These are phyloP conservation scores for Trapa incisa DNA, from an alignment of 345 rosid genomes.

Conservation along the genomic window DNA sequence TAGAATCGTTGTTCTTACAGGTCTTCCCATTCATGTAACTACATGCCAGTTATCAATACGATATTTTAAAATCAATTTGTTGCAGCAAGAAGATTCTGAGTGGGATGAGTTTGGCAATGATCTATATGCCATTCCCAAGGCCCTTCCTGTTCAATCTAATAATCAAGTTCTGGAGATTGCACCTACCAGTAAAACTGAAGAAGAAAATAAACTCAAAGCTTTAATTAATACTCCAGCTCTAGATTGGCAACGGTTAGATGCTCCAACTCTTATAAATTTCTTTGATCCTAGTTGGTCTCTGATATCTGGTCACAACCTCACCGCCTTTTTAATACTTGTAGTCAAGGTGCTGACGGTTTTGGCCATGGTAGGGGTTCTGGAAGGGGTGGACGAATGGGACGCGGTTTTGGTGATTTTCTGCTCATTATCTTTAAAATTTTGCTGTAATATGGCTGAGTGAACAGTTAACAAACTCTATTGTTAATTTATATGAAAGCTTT, in stretches of 20 bases:
- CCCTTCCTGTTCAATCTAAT: constrained; percentile 34
- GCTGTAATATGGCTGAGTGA: neutral
- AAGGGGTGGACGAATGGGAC: constrained; percentile 92
- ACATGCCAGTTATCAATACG: neutral
- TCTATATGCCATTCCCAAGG: constrained; percentile 77
- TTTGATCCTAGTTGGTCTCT: constrained; percentile 5
- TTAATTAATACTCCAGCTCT: constrained; percentile 87
- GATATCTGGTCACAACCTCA: neutral
- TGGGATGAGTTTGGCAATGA: constrained; percentile 98
- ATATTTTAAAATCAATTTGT: constrained; percentile 8
- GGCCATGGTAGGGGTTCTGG: constrained; percentile 92
- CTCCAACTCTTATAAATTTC: neutral
- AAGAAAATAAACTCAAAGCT: constrained; percentile 88
- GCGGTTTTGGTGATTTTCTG: constrained; percentile 16
- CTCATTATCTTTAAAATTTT: neutral
- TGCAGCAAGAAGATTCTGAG: constrained; percentile 64
- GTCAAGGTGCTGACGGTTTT: constrained; percentile 80
- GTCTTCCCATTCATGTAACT: neutral
- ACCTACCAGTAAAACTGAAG: constrained; percentile 69
- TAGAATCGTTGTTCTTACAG: neutral
- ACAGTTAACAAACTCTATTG: neutral
- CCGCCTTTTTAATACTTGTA: constrained; percentile 19
- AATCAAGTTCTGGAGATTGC: constrained; percentile 38
- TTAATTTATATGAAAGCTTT: neutral
- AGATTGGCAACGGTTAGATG: constrained; percentile 95